Conservation (phyloP, 2,329 filamentous ascomycete genomes). For the Trichoderma arundinaceum region DNA sequence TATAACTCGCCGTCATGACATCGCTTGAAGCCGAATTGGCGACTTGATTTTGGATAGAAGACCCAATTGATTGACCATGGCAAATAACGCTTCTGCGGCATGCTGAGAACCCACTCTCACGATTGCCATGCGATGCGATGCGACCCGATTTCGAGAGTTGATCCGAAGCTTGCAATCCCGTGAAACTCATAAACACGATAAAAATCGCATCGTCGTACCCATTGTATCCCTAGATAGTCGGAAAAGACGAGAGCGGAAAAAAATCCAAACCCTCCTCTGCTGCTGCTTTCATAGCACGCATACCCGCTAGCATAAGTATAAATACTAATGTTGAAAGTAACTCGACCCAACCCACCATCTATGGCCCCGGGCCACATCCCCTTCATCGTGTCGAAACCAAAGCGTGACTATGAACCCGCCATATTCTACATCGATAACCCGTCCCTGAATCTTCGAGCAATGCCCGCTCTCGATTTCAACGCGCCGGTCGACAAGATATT, state of each 20-base stretch:
- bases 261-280: not conserved
- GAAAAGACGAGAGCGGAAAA: not conserved
- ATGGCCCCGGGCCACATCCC: not conserved
- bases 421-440: not conserved
- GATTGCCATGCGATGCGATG: not conserved
- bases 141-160: not conserved
- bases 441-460: not conserved
- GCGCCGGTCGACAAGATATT: not conserved
- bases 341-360: not conserved
- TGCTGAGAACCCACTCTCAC: not conserved
- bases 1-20: slow-evolving; percentile 10
- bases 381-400: not conserved
- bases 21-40: not conserved
- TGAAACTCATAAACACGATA: not conserved
- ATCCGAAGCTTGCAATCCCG: not conserved
- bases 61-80: no score
- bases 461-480: not conserved
- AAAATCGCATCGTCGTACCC: not conserved
- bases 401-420: not conserved
- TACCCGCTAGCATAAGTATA: not conserved
- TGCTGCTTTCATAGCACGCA: not conserved
- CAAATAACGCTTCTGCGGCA: not conserved
- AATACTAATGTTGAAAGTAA: slow-evolving; percentile 18
- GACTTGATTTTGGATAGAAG: not conserved
- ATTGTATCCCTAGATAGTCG: slow-evolving; percentile 2